Base-by-base conservation (phyloP, 1,139 yeast genomes). In the Spathaspora sp. region DNA sequence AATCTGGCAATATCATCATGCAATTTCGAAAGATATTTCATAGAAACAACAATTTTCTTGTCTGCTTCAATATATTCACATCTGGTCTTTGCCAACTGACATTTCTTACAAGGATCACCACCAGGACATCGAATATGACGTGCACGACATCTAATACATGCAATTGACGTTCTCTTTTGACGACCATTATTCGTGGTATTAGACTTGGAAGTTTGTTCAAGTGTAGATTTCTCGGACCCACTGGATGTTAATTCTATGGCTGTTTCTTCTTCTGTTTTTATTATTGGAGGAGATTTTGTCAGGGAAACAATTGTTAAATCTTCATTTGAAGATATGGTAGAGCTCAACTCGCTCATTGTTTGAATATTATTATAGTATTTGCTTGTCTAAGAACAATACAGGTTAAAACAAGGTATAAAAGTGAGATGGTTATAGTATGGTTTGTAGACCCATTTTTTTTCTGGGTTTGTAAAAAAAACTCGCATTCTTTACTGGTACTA, bases 111-210 rank as follows among this genome's bases (percentile, higher is more conserved):
- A 0, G 91, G 89, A 37, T 82, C 78, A 1, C 89, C 93, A 1
- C 95, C 95, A 9, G 90, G 90, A 59, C 96, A 88, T 52, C 87
- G 78, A 36, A 85, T 82, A 62, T 88, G 95, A 47, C 93, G 74
- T 43, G 81, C 78, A 38, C 95, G 72, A 58, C 96, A 88, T 42
- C 90, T 67, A 13, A 82, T 81, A 59, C 95, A 88, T 1, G 80
- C 79, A 45, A 72, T 56, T 7, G 70, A 59, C 3, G 72, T 68
- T 45, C 78, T 52, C 47, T 72, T 72, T 26, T 55, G 65, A 18
- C 51, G 50, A 16, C 34, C 38, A 7, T 41, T 24, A 23, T 37
- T 18, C 4, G 10, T 34, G 39, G 23, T 16, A 23, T 18, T 36
- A 8, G 39, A 7, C 13, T 18, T 37, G 6, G 39, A 18, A 5